phyloP scores from a whole-genome alignment of 1,284 basidiomycete species.

The Spongispora temasekensis region DNA sequence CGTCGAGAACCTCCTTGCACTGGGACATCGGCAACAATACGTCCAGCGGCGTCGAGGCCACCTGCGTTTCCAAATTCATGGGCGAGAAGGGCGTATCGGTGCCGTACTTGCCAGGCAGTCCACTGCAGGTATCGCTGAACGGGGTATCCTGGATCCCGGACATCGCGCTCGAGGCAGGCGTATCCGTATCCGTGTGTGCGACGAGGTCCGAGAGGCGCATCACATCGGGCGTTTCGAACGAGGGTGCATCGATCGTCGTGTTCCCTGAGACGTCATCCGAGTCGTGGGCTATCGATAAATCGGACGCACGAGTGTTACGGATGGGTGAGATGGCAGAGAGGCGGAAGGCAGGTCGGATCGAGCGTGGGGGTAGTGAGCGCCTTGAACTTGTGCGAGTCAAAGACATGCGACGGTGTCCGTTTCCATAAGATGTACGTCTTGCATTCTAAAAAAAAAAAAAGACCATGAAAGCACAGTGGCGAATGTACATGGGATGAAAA shows the following conservation, averaged over 20 bases:
- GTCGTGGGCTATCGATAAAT: not conserved
- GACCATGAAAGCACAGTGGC: not conserved
- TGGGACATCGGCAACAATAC: conserved; percentile 4
- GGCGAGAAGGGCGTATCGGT: conserved; percentile 13
- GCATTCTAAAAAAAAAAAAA: conserved; percentile 20
- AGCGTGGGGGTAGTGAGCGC: conserved; percentile 9
- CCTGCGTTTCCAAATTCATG: conserved; percentile 11
- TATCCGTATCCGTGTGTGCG: conserved; percentile 8
- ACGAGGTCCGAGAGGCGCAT: conserved; percentile 23
- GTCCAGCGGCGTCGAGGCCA: conserved; percentile 19
- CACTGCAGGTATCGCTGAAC: conserved; percentile 24
- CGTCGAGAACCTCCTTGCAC: not conserved
- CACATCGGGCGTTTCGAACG: conserved; percentile 19
- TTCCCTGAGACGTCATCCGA: conserved; percentile 5
- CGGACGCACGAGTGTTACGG: not conserved
- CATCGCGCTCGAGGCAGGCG: conserved; percentile 14
- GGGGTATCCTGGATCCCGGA: conserved; percentile 17
- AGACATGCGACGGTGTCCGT: conserved; percentile 20
- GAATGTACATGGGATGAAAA: conserved; percentile 1
- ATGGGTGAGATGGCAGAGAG: conserved; percentile 26
- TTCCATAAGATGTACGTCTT: conserved; percentile 19
- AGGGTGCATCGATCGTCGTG: not conserved
- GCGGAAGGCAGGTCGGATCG: conserved; percentile 22
- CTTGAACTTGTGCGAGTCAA: conserved; percentile 26
- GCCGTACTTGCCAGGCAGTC: conserved; percentile 22